Evolutionary conservation across 2,329 filamentous ascomycete species (phyloP).

Genomic region (Paramyrothecium sp.): DNA sequence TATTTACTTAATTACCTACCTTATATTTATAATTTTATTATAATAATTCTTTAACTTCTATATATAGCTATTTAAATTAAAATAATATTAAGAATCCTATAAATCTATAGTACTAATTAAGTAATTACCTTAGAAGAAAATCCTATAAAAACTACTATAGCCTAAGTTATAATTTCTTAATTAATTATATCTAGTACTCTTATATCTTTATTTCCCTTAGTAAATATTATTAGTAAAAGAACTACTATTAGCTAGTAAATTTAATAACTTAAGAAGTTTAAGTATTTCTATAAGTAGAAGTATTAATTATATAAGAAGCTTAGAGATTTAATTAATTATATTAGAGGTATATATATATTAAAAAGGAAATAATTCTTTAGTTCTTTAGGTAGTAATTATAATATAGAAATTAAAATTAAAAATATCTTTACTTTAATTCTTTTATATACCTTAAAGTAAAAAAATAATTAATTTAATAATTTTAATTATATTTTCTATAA

Average conservation of each 20-base stretch:
- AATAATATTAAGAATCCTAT: neutral
- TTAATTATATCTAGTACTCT: neutral
- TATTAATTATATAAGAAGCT: neutral
- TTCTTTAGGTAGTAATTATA: neutral
- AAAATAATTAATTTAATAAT: neutral
- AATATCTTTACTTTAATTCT: neutral
- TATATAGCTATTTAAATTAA: neutral
- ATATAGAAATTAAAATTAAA: slow-evolving; percentile 2
- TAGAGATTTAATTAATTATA: neutral
- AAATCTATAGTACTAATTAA: neutral
- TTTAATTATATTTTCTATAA: neutral
- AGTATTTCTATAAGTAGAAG: neutral
- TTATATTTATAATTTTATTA: neutral
- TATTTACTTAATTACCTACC: too few relatives aligned
- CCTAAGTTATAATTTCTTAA: neutral
- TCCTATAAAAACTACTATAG: neutral
- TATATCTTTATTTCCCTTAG: neutral
- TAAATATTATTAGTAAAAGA: neutral
- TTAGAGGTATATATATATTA: neutral
- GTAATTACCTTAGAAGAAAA: neutral
- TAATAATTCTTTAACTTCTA: neutral
- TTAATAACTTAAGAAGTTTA: neutral
- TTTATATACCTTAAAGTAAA: neutral
- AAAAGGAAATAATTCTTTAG: neutral
- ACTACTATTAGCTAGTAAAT: neutral